phyloP scores from a whole-genome alignment of 2,329 filamentous ascomycete species.

The Hypoxylon sp. region DNA sequence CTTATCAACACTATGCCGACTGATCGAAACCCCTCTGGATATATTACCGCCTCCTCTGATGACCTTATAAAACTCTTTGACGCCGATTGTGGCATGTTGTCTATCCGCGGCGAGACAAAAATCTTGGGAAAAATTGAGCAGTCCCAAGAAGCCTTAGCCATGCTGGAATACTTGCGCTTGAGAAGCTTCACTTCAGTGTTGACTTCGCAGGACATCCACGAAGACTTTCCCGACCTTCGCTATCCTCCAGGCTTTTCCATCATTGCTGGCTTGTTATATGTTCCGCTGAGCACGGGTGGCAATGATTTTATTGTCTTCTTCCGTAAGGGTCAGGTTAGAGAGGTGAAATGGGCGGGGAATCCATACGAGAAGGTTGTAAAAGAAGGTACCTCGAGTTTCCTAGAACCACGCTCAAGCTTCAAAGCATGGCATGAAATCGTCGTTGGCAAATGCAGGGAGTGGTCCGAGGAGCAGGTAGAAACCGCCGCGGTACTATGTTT shows the following conservation, averaged over 20 bases:
- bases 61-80: constrained; percentile 87
- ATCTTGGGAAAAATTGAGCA: constrained; percentile 82
- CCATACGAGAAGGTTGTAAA: constrained; percentile 84
- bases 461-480: constrained; percentile 90
- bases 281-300: constrained; percentile 82
- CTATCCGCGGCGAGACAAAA: constrained; percentile 90
- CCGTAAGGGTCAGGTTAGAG: constrained; percentile 79
- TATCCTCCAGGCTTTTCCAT: constrained; percentile 85
- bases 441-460: constrained; percentile 85
- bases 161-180: constrained; percentile 88
- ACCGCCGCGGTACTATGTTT: constrained; percentile 89
- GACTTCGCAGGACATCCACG: constrained; percentile 80
- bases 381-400: constrained; percentile 78
- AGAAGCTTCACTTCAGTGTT: constrained; percentile 81
- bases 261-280: constrained; percentile 84
- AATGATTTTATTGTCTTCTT: constrained; percentile 93
- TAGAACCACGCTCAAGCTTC: constrained; percentile 86
- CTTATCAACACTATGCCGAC: constrained; percentile 89
- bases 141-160: constrained; percentile 84
- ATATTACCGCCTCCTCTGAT: constrained; percentile 90
- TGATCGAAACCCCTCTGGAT: constrained; percentile 85
- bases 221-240: constrained; percentile 84
- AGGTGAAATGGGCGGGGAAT: constrained; percentile 89
- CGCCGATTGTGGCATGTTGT: constrained; percentile 87
- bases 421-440: constrained; percentile 86